These are phyloP conservation scores for Cetradonia linearis DNA, from an alignment of 495 filamentous ascomycete genomes.

Conservation along the genomic window DNA sequence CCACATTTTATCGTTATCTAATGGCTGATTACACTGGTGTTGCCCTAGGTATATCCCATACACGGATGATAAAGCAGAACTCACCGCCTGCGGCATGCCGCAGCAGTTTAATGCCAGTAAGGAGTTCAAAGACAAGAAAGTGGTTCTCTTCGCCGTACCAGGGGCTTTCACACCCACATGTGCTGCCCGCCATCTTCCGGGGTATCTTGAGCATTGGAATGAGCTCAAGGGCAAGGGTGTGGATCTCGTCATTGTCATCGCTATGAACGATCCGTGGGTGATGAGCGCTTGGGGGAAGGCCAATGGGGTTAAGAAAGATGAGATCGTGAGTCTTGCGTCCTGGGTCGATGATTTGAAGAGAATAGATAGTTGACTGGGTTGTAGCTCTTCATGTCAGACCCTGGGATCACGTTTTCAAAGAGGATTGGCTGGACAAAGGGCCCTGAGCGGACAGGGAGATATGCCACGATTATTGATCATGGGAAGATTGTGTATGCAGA, in stretches of 20 bases:
- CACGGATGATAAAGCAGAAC: constrained; percentile 48
- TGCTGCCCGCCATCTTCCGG: constrained; percentile 75
- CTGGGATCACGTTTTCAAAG: constrained; percentile 66
- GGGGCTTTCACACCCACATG: constrained; percentile 94
- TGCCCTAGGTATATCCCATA: constrained; percentile 58
- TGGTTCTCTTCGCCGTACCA: constrained; percentile 74
- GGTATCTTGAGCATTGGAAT: constrained; percentile 65
- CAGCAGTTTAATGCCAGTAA: constrained; percentile 74
- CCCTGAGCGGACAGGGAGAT: constrained; percentile 65
- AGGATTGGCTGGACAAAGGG: constrained; percentile 71
- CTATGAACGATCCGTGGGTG: constrained; percentile 84
- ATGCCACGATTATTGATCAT: constrained; percentile 79
- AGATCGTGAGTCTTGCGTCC: constrained; percentile 51
- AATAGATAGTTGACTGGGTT: not conserved
- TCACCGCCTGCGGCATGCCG: constrained; percentile 70
- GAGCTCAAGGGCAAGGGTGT: constrained; percentile 76
- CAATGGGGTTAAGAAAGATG: constrained; percentile 68
- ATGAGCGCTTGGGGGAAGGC: constrained; percentile 96
- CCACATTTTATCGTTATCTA: not conserved
- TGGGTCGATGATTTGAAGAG: not conserved
- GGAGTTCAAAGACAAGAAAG: constrained; percentile 80
- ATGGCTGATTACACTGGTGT: not conserved
- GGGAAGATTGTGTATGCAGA: constrained; percentile 84
- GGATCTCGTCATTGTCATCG: constrained; percentile 73
- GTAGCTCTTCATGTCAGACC: constrained; percentile 79